These are phyloP conservation scores for Nephelium lappaceum DNA, from an alignment of 345 rosid species.

Conservation along the genomic window DNA sequence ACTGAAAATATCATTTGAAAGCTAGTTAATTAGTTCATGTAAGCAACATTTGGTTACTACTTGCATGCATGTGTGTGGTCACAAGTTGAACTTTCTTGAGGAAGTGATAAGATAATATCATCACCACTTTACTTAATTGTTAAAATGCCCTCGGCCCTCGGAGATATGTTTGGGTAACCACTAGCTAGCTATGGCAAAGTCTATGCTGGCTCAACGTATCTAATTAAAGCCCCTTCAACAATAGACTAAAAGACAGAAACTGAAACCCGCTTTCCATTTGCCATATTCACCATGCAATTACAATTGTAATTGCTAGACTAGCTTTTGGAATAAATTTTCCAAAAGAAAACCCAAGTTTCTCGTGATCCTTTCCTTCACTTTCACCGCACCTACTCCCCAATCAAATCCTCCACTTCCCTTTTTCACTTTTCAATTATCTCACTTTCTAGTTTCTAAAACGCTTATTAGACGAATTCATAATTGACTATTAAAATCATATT, in stretches of 20 bases:
- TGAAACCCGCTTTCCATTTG: neutral
- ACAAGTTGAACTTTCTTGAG: neutral
- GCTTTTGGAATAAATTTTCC: conserved; percentile 19
- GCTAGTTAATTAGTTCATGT: neutral
- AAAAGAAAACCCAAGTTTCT: conserved; percentile 32
- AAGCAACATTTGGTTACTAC: neutral
- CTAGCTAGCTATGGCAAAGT: neutral
- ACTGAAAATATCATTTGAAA: neutral
- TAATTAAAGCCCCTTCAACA: too few relatives aligned
- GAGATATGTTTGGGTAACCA: neutral
- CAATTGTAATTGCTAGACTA: neutral
- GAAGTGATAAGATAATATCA: neutral
- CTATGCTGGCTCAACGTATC: neutral
- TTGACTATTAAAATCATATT: too few relatives aligned
- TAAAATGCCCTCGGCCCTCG: neutral
- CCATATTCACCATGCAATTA: neutral
- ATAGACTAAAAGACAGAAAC: neutral
- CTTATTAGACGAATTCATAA: too few relatives aligned
- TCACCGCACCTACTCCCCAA: conserved; percentile 38
- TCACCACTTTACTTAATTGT: neutral
- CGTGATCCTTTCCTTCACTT: conserved; percentile 31
- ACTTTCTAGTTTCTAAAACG: too few relatives aligned
- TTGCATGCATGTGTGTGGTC: neutral
- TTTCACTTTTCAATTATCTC: conserved; percentile 10
- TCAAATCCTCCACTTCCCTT: neutral